Evolutionary conservation across 345 rosid genomes (phyloP).

Genomic region (Salix udensis): DNA sequence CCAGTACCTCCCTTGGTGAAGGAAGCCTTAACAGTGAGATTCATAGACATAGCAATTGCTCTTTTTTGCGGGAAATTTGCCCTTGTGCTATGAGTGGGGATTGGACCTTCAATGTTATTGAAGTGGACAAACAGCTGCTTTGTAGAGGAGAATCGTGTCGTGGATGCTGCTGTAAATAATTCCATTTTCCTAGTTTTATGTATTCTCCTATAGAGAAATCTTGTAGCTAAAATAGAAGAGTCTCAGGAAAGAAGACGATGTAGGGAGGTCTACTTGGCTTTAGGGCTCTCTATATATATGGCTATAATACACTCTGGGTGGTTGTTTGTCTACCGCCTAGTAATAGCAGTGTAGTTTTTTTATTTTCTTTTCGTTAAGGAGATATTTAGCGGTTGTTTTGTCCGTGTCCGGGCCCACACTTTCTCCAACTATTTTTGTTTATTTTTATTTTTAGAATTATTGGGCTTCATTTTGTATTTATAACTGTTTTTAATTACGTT

Average conservation of each 20-base stretch:
- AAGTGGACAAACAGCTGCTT: neutral
- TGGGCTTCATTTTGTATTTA: too few relatives aligned
- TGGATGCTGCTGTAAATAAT: neutral
- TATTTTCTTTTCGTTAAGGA: neutral
- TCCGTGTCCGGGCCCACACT: neutral
- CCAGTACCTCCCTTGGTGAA: slow-evolving; percentile 22
- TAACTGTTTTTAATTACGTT: too few relatives aligned
- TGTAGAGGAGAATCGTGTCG: neutral
- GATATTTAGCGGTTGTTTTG: neutral
- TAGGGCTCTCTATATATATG: neutral
- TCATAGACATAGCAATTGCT: neutral
- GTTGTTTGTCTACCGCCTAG: neutral
- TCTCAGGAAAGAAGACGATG: neutral
- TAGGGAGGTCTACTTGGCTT: neutral
- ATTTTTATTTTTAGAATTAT: too few relatives aligned
- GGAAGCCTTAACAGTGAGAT: neutral
- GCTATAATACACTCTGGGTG: neutral
- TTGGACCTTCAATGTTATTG: neutral
- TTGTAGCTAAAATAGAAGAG: neutral
- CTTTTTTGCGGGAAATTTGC: neutral
- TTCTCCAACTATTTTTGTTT: neutral
- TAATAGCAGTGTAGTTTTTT: neutral
- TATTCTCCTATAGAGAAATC: neutral
- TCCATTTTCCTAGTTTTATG: neutral
- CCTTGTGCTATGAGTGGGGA: neutral